phyloP scores from a whole-genome alignment of 2,329 filamentous ascomycete genomes.

The Bisporella sp. region DNA sequence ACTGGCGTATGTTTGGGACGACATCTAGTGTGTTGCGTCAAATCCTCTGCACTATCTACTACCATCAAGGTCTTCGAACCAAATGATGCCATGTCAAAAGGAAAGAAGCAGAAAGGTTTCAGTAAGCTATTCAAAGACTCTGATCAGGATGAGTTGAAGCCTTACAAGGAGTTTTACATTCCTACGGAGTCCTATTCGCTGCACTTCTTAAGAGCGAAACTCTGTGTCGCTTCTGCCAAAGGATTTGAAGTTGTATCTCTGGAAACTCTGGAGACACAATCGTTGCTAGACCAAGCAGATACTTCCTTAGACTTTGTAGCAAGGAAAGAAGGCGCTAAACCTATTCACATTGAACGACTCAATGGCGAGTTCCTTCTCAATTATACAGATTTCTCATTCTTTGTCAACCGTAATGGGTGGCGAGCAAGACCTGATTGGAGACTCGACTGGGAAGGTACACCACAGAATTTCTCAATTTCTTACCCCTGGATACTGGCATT shows the following conservation, averaged over 20 bases:
- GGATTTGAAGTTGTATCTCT: slow-evolving; percentile 96
- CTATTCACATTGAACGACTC: slow-evolving; percentile 94
- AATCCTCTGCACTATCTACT: slow-evolving; percentile 84
- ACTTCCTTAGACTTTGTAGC: slow-evolving; percentile 97
- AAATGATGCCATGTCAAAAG: slow-evolving; percentile 87
- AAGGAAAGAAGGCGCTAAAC: slow-evolving; percentile 85
- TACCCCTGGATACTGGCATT: slow-evolving; percentile 97
- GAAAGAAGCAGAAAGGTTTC: slow-evolving; percentile 92
- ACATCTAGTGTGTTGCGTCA: slow-evolving; percentile 93
- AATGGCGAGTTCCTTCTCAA: slow-evolving; percentile 97
- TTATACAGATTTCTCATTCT: slow-evolving; percentile 98
- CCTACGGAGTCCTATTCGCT: slow-evolving; percentile 97
- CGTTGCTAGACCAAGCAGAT: slow-evolving; percentile 91
- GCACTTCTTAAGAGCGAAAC: slow-evolving; percentile 92
- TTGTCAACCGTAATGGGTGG: slow-evolving; percentile 98
- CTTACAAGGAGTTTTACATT: slow-evolving; percentile 99
- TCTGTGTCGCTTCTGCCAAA: slow-evolving; percentile 91
- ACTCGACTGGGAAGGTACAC: slow-evolving; percentile 94
- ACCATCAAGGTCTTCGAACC: slow-evolving; percentile 99
- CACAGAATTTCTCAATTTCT: slow-evolving; percentile 86
- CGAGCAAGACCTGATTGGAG: slow-evolving; percentile 92
- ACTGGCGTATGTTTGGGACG: slow-evolving; percentile 90
- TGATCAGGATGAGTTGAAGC: slow-evolving; percentile 89
- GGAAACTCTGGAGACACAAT: slow-evolving; percentile 96
- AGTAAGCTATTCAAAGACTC: slow-evolving; percentile 79